These are phyloP conservation scores for Camelina sativa DNA, from an alignment of 345 rosid genomes.

Conservation along the genomic window DNA sequence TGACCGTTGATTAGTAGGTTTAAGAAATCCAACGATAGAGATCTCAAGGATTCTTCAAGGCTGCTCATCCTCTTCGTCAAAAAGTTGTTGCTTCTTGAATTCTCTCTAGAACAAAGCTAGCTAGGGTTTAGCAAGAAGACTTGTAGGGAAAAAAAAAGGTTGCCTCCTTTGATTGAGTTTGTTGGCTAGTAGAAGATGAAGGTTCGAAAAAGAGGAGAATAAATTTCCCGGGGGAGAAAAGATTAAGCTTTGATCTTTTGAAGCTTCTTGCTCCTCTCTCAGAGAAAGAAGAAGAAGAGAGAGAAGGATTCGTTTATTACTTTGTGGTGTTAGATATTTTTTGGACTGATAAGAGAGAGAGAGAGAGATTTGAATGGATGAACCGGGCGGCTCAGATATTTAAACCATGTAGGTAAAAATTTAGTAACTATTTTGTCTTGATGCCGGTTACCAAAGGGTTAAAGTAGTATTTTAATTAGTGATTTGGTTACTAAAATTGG, in stretches of 20 bases:
- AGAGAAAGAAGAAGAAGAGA: constrained; percentile 20
- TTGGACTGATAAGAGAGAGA: constrained; percentile 45
- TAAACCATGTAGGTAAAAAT: constrained; percentile 48
- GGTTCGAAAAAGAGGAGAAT: constrained; percentile 9
- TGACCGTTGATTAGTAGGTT: constrained; percentile 97
- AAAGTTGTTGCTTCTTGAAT: background rate
- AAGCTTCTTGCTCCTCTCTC: constrained; percentile 25
- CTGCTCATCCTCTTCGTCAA: constrained; percentile 41
- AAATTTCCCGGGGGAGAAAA: constrained; percentile 8
- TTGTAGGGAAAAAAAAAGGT: background rate
- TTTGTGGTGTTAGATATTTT: constrained; percentile 57
- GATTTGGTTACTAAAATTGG: constrained; percentile 42
- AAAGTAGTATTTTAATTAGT: constrained; percentile 17
- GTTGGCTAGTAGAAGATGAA: constrained; percentile 22
- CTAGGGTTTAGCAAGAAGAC: constrained; percentile 41
- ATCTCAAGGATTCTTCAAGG: constrained; percentile 81
- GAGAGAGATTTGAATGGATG: constrained; percentile 65
- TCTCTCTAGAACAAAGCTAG: constrained; percentile 25
- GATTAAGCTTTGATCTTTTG: constrained; percentile 27
- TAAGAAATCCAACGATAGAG: constrained; percentile 88
- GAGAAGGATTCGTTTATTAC: constrained; percentile 54
- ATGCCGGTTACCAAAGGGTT: background rate
- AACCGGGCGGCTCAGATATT: constrained; percentile 79
- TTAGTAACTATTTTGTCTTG: constrained; percentile 13
- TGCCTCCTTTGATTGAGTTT: constrained; percentile 16